Evolutionary conservation across 176 grass and related monocot genomes (phyloP), one percentile per base, ranked within the genome.

Genomic region (Lolium multiflorum): DNA sequence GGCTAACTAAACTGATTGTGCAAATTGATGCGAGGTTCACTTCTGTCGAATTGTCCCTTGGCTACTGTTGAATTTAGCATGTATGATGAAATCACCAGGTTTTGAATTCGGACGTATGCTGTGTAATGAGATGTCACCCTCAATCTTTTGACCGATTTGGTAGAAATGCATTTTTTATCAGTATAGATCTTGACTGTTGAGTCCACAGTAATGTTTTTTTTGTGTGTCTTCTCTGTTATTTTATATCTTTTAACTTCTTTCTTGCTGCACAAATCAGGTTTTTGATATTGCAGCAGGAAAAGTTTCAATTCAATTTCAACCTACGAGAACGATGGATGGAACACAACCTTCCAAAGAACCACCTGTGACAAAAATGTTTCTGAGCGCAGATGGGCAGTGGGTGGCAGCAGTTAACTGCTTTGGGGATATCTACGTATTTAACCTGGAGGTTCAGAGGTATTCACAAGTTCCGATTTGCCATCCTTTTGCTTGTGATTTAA

Each of bases 381-480:
- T 71, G 20, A 96, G 97, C 69, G 59, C 60, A 54, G 97, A 99
- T 75, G 97, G 97, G 54, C 97, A 99, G 69, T 99, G 97, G 97
- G 70, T 99, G 48, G 89, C 92, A 72, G 89, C 92, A n/a, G 81
- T 88, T 63, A 96, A 89, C 89, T 96, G 90, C 77, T 93, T 90
- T 80, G 97, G 94, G 21, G 97, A 99, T 88, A 91, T 99, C 54
- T 99, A 94, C 81, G 66, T 99, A 84, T 96, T 96, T 79, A 99
- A 94, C 26, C 89, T 99, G 69, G 97, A 99, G 84, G 89, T 92
- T 31, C 79, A 93, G 50, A 99, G 94, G 97, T 99, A 70, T 55
- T 52, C 20, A n/a, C 47, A 44, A 67, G n/a, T 81, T 76, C 18
- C 9, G 7, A 35, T 50, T 90, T 54, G 13, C 35, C 24, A 47